Evolutionary conservation across 495 filamentous ascomycete species (phyloP).

Genomic region (Neurospora sp.): DNA sequence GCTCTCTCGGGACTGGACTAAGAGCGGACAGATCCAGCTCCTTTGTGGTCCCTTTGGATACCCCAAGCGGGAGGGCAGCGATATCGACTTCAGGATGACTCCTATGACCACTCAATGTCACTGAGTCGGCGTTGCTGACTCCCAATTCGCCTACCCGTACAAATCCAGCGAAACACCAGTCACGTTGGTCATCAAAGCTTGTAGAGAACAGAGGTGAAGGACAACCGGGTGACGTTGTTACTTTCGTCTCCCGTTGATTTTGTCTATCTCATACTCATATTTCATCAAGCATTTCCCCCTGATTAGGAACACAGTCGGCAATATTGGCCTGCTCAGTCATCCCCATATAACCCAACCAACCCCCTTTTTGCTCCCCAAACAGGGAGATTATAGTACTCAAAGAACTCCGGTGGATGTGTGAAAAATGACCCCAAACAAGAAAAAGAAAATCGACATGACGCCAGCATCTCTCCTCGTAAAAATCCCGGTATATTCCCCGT

Average conservation of each 20-base stretch:
- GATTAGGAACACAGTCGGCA: neutral
- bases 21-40: neutral
- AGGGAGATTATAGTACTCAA: slow-evolving; percentile 5
- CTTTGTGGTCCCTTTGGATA: neutral
- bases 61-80: neutral
- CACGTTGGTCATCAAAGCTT: neutral
- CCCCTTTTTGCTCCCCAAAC: slow-evolving; percentile 11
- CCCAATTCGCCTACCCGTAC: neutral
- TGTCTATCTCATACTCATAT: neutral
- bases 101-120: neutral
- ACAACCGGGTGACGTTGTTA: neutral
- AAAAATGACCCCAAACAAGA: slow-evolving; percentile 10
- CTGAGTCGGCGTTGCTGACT: neutral
- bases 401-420: slow-evolving; percentile 20
- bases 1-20: neutral
- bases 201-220: neutral
- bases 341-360: slow-evolving; percentile 6
- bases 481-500: neutral
- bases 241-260: neutral
- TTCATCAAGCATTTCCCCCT: neutral
- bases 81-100: neutral
- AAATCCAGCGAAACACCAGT: neutral
- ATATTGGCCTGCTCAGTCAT: neutral
- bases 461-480: neutral
- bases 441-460: slow-evolving; percentile 8